A percentile compares a stretch with the other conserved stretches of the same genome.
Conservation (phyloP, 2,329 filamentous ascomycete species). For the Penicillium sp. region DNA sequence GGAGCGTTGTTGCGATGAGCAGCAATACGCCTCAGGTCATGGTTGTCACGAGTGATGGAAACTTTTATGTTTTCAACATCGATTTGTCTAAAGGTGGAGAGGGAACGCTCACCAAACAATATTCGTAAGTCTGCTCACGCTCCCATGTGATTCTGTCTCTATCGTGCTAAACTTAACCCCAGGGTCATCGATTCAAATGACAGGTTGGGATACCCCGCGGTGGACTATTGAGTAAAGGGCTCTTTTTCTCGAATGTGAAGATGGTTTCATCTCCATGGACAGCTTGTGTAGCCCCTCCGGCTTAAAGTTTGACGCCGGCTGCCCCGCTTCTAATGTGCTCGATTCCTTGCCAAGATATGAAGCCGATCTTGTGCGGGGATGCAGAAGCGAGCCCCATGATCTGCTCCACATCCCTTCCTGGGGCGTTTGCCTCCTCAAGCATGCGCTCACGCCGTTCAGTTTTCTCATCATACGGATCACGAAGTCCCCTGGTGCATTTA, state of each 20-base stretch:
- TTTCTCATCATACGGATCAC: background rate
- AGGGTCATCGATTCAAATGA: constrained; percentile 50
- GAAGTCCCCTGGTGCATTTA: background rate
- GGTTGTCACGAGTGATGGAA: constrained; percentile 95
- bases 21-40: constrained; percentile 94
- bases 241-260: background rate
- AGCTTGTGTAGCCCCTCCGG: background rate
- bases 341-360: background rate
- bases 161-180: constrained; percentile 15
- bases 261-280: background rate
- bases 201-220: constrained; percentile 37
- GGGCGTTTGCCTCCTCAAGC: background rate
- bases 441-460: background rate
- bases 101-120: constrained; percentile 86
- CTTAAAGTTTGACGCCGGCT: background rate
- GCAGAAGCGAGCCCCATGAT: background rate
- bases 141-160: background rate
- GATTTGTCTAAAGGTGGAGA: constrained; percentile 94
- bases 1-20: constrained; percentile 97
- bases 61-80: constrained; percentile 93
- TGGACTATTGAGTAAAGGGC: constrained; percentile 34
- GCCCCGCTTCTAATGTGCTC: background rate
- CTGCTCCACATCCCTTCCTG: background rate
- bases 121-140: constrained; percentile 68
- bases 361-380: background rate